Conservation (phyloP, 805 yeast genomes). For the Wickerhamiella australiensis region DNA sequence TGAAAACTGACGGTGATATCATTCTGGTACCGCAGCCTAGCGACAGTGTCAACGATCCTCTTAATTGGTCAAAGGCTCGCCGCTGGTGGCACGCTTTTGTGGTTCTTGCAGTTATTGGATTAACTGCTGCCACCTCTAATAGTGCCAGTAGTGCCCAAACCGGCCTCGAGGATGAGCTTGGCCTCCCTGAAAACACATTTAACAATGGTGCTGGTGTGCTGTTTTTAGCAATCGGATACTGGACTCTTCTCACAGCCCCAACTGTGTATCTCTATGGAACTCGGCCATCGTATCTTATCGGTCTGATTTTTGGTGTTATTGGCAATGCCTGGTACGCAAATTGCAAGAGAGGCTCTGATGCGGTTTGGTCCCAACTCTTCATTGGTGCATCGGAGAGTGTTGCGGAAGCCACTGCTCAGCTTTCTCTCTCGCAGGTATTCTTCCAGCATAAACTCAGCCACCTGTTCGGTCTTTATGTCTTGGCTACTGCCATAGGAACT, state of each 20-base stretch:
- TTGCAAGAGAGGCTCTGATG: conserved; percentile 42
- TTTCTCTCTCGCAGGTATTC: conserved; percentile 56
- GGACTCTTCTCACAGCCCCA: conserved; percentile 54
- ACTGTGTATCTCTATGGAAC: conserved; percentile 58
- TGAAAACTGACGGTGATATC: conserved; percentile 29
- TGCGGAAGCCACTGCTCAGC: conserved; percentile 60
- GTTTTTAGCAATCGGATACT: conserved; percentile 56
- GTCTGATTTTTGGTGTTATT: conserved; percentile 44
- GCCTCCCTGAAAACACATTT: conserved; percentile 54
- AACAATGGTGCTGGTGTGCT: conserved; percentile 74
- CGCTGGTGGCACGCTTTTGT: conserved; percentile 36
- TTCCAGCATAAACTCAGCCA: conserved; percentile 68
- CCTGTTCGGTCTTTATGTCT: conserved; percentile 57
- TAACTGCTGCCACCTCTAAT: conserved; percentile 46
- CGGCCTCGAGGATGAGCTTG: conserved; percentile 47
- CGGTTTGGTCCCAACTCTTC: conserved; percentile 66
- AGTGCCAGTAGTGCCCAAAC: conserved; percentile 65
- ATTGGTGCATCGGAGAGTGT: conserved; percentile 78
- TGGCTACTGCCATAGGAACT: conserved; percentile 66
- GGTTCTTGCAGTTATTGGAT: conserved; percentile 33
- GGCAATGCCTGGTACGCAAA: conserved; percentile 66
- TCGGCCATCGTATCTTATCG: conserved; percentile 49
- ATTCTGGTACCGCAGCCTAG: conserved; percentile 56
- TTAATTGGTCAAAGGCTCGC: conserved; percentile 45
- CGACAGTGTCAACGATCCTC: conserved; percentile 57